Percentiles rank a stretch among this genome's conserved stretches.
These are phyloP conservation scores for Aspergillus brunneoviolaceus DNA, from an alignment of 2,329 filamentous ascomycete genomes.

Conservation along the genomic window DNA sequence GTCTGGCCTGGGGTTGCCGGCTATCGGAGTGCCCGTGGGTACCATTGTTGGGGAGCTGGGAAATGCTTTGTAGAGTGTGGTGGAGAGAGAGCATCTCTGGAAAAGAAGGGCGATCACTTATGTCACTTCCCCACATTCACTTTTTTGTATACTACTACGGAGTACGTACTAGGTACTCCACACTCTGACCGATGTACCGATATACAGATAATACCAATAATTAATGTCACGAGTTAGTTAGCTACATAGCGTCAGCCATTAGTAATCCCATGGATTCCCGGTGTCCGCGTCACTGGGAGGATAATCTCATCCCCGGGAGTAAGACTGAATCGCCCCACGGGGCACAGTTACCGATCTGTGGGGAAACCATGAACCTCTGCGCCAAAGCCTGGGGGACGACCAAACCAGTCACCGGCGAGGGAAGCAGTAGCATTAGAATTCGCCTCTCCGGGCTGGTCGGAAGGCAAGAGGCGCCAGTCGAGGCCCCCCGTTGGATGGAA, in stretches of 20 bases:
- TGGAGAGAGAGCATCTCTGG: too few species aligned
- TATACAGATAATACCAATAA: neutral
- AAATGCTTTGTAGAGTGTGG: slow-evolving; percentile 5
- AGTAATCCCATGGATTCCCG: neutral
- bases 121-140: neutral
- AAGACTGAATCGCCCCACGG: slow-evolving; percentile 14
- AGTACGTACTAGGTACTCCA: neutral
- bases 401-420: neutral
- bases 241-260: too few species aligned
- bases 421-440: neutral
- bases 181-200: neutral
- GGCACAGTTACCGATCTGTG: slow-evolving; percentile 10
- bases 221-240: neutral
- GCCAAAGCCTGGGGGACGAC: neutral
- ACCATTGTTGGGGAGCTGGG: slow-evolving; percentile 2
- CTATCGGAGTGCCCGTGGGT: neutral
- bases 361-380: slow-evolving; percentile 4
- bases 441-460: neutral
- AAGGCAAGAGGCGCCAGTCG: neutral
- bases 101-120: too few species aligned
- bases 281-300: neutral
- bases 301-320: slow-evolving; percentile 1
- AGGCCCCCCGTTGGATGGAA: neutral
- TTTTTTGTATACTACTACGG: neutral
- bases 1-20: neutral